These are phyloP conservation scores for Tricholoma matsutake DNA, from an alignment of 768 basidiomycete species.

Conservation along the genomic window DNA sequence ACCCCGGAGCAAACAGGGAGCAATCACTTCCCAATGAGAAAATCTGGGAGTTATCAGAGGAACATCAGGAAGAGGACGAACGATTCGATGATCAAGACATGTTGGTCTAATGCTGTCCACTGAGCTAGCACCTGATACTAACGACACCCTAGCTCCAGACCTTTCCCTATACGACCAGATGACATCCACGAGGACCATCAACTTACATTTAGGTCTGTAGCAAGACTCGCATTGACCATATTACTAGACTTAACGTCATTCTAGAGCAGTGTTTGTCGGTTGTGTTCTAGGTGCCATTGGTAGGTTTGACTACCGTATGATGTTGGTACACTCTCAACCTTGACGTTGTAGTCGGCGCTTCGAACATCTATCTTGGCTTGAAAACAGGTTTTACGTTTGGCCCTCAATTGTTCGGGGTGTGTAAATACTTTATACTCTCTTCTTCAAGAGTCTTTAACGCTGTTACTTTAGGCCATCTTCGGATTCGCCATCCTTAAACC, in stretches of 20 bases:
- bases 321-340: not conserved
- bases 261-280: constrained; percentile 48
- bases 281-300: constrained; percentile 47
- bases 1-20: constrained; percentile 2
- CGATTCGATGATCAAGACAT: constrained; percentile 36
- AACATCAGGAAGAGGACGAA: constrained; percentile 18
- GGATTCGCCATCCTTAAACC: constrained; percentile 62
- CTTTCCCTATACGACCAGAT: constrained; percentile 53
- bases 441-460: not conserved
- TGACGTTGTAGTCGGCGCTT: constrained; percentile 41
- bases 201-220: constrained; percentile 42
- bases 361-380: constrained; percentile 65
- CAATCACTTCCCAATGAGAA: constrained; percentile 26
- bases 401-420: constrained; percentile 56
- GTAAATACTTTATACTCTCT: constrained; percentile 13
- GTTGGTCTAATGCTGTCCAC: constrained; percentile 22
- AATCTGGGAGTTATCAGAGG: constrained; percentile 17
- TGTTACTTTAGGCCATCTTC: constrained; percentile 38
- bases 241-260: not conserved
- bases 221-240: not conserved
- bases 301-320: constrained; percentile 8
- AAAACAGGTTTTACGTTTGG: constrained; percentile 71
- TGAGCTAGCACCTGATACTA: not conserved
- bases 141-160: constrained; percentile 31
- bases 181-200: constrained; percentile 47